Conservation (phyloP, 2,329 filamentous ascomycete species). For the Fusarium compactum region DNA sequence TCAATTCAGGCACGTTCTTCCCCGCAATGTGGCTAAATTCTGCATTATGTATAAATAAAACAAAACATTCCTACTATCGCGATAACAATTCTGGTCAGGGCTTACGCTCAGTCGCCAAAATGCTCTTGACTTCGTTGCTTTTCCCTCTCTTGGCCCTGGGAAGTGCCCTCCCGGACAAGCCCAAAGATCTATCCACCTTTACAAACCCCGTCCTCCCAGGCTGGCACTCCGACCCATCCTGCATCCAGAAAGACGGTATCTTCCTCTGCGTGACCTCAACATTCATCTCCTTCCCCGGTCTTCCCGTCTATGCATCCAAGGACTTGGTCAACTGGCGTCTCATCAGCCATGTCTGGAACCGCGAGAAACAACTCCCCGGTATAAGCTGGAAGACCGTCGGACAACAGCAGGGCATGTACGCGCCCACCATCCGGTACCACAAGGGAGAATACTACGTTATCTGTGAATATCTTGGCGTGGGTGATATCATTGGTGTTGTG, state of each 20-base stretch:
- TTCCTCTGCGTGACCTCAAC: slow-evolving; percentile 66
- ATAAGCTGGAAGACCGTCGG: slow-evolving; percentile 48
- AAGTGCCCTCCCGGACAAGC: not conserved
- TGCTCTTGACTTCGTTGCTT: slow-evolving; percentile 7
- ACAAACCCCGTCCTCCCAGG: slow-evolving; percentile 63
- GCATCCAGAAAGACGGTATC: slow-evolving; percentile 58
- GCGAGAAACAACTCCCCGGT: slow-evolving; percentile 57
- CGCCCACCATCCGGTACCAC: slow-evolving; percentile 59
- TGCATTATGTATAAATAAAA: not conserved
- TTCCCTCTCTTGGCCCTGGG: slow-evolving; percentile 3
- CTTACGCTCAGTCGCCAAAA: not conserved
- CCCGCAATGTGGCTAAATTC: slow-evolving; percentile 14
- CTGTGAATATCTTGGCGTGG: slow-evolving; percentile 24
- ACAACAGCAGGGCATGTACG: slow-evolving; percentile 59
- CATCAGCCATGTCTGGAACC: slow-evolving; percentile 55
- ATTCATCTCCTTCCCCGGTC: slow-evolving; percentile 64
- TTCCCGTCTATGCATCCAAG: slow-evolving; percentile 65
- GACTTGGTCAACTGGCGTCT: slow-evolving; percentile 64
- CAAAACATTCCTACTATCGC: not conserved
- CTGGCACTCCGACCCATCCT: slow-evolving; percentile 63
- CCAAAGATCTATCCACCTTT: slow-evolving; percentile 1
- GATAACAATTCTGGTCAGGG: not conserved
- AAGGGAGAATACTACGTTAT: slow-evolving; percentile 58
- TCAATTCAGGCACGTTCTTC: not conserved
- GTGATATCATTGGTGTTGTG: slow-evolving; percentile 24